Base-by-base conservation (phyloP, 2,329 filamentous ascomycete species). In the Fusarium illudens region DNA sequence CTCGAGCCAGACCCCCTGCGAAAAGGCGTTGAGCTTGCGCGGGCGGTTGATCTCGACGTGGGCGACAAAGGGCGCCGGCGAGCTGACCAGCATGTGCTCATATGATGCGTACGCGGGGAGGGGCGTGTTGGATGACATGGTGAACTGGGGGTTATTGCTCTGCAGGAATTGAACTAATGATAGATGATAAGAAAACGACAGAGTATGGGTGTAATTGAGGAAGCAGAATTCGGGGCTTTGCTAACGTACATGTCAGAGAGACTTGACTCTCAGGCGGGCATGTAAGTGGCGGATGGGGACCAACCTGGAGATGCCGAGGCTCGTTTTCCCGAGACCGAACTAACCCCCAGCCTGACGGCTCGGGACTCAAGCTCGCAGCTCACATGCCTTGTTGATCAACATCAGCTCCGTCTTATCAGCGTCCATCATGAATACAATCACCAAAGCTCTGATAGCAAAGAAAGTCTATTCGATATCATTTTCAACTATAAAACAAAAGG, bases 11-110 rank as follows among this genome's bases (percentile, higher is more conserved):
- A 97, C 95, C 56, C 87, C 82, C 77, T 93, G 89, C 70, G 89
- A 86, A 79, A 97, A 97, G 68, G 94, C 89, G 79, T 98, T 98
- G 78, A 97, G 83, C 82, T 97, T 97, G 70, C 88, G 80, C 1
- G 94, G 89, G 1, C 94, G 88, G 82, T 96, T 94, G 81, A 97
- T 97, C 80, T 97, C 91, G 62, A 98, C 91, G 77, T 97, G 93
- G n/a, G 90, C 92, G 50, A 97, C 90, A 81, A 89, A 89, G 74
- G 90, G 85, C 34, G 81, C 75, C 0, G 94, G 92, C 39, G 89
- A 89, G n/a, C 86, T 88, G 71, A 96, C 84, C 69, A 89, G 88
- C 85, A 93, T 94, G 83, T 92, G 84, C 71, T 90, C 82, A 80
- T 87, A 90, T 33, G 71, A 68, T 36, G 79, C 69, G 76, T 87